phyloP scores from a whole-genome alignment of 2,329 filamentous ascomycete species.

The Colletotrichum sp. region DNA sequence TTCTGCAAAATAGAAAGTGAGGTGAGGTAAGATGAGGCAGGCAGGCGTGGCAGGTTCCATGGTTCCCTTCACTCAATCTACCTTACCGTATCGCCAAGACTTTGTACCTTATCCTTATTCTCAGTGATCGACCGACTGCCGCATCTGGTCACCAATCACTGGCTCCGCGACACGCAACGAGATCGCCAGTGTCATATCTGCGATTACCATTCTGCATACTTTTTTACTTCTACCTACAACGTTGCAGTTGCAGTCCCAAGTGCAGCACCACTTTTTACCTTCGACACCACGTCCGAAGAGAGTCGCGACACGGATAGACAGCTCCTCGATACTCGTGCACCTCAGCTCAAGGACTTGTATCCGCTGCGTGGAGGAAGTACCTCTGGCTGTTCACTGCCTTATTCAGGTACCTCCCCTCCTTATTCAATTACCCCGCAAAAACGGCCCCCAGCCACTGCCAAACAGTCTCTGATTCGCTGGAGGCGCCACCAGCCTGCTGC shows the following conservation, averaged over 20 bases:
- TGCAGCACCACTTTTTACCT: background rate
- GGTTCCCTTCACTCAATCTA: background rate
- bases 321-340: background rate
- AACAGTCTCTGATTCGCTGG: background rate
- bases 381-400: background rate
- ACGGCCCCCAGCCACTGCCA: background rate
- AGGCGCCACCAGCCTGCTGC: background rate
- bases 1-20: background rate
- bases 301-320: background rate
- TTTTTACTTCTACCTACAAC: background rate
- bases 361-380: background rate
- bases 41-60: background rate
- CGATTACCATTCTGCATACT: background rate
- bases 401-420: background rate
- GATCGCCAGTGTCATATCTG: background rate
- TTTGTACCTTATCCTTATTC: background rate
- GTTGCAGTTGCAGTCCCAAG: background rate
- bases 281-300: background rate
- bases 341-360: background rate
- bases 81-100: conserved; percentile 4
- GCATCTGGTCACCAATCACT: conserved; percentile 1
- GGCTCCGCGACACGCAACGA: background rate
- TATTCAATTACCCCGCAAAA: conserved; percentile 15
- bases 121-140: conserved; percentile 7
- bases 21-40: background rate